Evolutionary conservation across 139 green algal genomes (phyloP).

Genomic region (Chlorella sorokiniana): DNA sequence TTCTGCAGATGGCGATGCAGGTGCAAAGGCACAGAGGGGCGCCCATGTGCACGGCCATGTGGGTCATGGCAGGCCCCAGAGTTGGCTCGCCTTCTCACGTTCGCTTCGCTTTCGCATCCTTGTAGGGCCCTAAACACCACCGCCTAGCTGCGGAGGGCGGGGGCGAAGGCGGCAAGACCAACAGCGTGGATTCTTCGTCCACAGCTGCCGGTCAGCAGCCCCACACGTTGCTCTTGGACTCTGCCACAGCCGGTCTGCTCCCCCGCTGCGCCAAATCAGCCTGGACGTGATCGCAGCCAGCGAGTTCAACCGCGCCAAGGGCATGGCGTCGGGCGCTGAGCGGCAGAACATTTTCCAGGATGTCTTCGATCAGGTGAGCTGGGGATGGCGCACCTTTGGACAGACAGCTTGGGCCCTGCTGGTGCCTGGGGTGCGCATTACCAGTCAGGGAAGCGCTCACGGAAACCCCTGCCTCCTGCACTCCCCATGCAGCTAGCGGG

Average conservation of each 20-base stretch:
- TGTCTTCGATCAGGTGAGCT: slow-evolving; percentile 40
- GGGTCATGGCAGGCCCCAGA: too few relatives aligned
- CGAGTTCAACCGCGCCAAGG: slow-evolving; percentile 14
- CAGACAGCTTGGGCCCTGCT: not conserved
- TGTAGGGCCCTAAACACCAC: not conserved
- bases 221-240: not conserved
- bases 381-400: not conserved
- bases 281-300: slow-evolving; percentile 29
- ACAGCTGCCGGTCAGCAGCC: slow-evolving; percentile 10
- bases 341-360: slow-evolving; percentile 36
- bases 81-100: too few relatives aligned
- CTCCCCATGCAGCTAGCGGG: slow-evolving; percentile 26
- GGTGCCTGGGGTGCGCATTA: not conserved
- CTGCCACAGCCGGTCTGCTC: slow-evolving; percentile 9
- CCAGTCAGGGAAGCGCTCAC: too few relatives aligned
- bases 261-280: slow-evolving; percentile 32
- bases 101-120: not conserved
- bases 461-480: too few relatives aligned
- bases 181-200: slow-evolving; percentile 21
- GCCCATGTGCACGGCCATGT: too few relatives aligned
- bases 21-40: too few relatives aligned
- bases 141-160: not conserved
- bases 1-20: slow-evolving; percentile 3
- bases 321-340: not conserved
- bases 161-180: slow-evolving; percentile 15